Evolutionary conservation across 495 filamentous ascomycete genomes (phyloP), one percentile per base, ranked within the genome.

Genomic region (Daldinia vernicosa): DNA sequence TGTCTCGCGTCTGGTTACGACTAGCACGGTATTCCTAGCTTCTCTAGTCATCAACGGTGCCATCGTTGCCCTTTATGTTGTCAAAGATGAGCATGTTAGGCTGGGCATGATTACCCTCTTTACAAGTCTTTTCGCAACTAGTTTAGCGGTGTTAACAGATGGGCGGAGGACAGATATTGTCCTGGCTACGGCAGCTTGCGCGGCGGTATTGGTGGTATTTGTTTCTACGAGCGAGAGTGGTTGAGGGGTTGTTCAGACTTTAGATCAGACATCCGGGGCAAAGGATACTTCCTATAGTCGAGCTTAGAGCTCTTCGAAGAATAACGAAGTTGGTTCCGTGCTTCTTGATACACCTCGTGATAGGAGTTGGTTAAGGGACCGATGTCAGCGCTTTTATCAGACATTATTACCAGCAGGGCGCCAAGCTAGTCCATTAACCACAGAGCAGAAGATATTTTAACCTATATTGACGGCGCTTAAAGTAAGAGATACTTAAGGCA

Each of bases 161-260:
- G 50, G 50, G 24, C 11, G 50, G 24, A 53, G 50, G 11, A 53
- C 50, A 9, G 50, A 53, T 27, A 53, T 53, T n/a, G 30, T 53
- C 11, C 24, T 53, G 0, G 50, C 50, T 27, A 53, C 50, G 11
- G 50, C 50, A 11, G 50, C 50, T 14, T 53, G 50, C 27, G 50
- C 50, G 12, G 50, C 50, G 12, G 50, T 53, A 14, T 27, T 53
- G 50, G 50, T 53, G 15, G 50, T 53, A 12, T 53, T 53, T 28
- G 50, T 53, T 26, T 53, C 50, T 30, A 28, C 50, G 9, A 53
- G 50, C 50, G 37, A n/a, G n/a, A 40, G 14, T n/a, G 14, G 37
- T 15, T 40, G 37, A 40, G 14, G 14, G n/a, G 37, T 27, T 27
- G 26, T 4, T 4, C 1, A 27, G 26, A 27, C 4, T 2, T 27